Base-by-base conservation (phyloP, 805 yeast species). In the Ogataea allantospora region DNA sequence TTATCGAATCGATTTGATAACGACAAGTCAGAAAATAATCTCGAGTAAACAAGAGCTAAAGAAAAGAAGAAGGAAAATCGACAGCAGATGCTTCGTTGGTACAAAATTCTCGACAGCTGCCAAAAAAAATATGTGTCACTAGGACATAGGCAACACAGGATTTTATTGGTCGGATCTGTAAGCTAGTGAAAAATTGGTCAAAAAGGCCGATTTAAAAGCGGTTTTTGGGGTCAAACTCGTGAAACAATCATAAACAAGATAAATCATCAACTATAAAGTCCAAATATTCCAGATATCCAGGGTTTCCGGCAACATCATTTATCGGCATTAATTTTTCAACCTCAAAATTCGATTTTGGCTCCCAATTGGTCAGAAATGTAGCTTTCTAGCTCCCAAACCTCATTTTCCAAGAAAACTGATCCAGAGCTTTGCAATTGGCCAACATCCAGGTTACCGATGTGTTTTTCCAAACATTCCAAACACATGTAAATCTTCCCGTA, bases 401-500 rank as follows among this genome's bases (percentile, higher is more conserved):
- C 49, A 9, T 16, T 16, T 23, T 46, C 51, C 21, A 30, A 27
- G 25, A 26, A 38, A 14, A 48, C 29, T 10, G 42, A 23, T 15
- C 44, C 35, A 2, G 47, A 30, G 8, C 33, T 17, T 6, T 35
- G 21, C 16, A 48, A 33, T 23, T 35, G 32, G 8, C 32, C 30
- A 11, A 6, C 22, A 3, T 27, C 48, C 12, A 31, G 12, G 21
- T 32, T 18, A 7, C 12, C 14, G 8, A 7, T 13, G 7, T 27
- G 53, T 5, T 37, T 17, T 4, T 30, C 26, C 12, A 59, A 44
- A 39, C 63, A 58, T 1, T 28, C 38, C 15, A 56, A 26, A 36
- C 65, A 60, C 5, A 57, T 26, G 3, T 54, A 45, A 16, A 46
- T 29, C 27, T 49, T 55, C 14, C 63, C 65, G 38, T 42, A 58